A percentile compares a stretch with the other conserved stretches of the same genome.
These are phyloP conservation scores for Coprinellus aureogranulatus DNA, from an alignment of 768 basidiomycete genomes.

Conservation along the genomic window DNA sequence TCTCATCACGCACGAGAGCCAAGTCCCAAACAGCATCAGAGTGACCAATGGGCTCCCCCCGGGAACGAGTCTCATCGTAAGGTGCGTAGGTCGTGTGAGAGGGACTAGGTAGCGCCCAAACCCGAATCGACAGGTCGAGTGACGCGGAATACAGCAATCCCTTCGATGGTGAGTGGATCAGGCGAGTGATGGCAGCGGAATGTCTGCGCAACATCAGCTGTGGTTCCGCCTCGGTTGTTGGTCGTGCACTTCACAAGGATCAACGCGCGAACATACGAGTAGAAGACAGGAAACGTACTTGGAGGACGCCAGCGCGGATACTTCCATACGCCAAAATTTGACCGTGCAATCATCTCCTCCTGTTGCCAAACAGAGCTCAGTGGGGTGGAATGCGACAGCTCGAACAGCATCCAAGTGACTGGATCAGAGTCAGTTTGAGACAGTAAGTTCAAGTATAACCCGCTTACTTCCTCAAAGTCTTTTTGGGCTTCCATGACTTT, in stretches of 20 bases:
- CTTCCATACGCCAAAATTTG: conserved; percentile 93
- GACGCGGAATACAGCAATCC: conserved; percentile 87
- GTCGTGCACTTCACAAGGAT: conserved; percentile 48
- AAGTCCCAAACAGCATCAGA: conserved; percentile 98
- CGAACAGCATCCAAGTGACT: conserved; percentile 94
- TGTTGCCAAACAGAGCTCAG: conserved; percentile 78
- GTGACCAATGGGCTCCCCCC: conserved; percentile 84
- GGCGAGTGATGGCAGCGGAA: conserved; percentile 83
- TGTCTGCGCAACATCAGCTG: conserved; percentile 92
- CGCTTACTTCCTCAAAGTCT: conserved; percentile 85
- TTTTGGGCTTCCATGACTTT: conserved; percentile 82
- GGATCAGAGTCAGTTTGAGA: conserved; percentile 11
- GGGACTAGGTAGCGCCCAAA: conserved; percentile 79
- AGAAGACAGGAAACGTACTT: conserved; percentile 52
- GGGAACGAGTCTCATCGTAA: conserved; percentile 75
- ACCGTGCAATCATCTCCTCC: conserved; percentile 95
- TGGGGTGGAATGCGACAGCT: conserved; percentile 89
- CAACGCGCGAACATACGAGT: conserved; percentile 14
- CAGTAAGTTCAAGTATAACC: conserved; percentile 17
- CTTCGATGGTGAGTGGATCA: conserved; percentile 75
- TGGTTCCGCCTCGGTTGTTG: conserved; percentile 86
- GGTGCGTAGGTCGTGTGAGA: conserved; percentile 89
- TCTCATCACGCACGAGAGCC: conserved; percentile 78
- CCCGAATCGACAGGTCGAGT: conserved; percentile 86
- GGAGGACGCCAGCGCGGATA: conserved; percentile 67